phyloP scores from a whole-genome alignment of 192 early-diverging fungal species.

The Allomyces javanicus region DNA sequence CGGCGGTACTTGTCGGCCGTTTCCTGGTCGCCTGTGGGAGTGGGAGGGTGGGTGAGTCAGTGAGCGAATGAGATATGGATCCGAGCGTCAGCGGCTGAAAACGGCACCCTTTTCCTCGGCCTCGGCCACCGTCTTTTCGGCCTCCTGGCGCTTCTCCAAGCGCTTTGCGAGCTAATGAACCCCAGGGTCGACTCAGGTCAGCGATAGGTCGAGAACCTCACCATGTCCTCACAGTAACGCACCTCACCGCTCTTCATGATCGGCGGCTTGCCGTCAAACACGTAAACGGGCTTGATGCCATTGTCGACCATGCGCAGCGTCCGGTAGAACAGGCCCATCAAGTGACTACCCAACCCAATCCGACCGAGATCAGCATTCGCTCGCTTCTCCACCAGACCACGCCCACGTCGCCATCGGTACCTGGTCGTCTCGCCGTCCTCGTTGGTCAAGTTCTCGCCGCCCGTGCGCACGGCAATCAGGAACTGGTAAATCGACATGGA shows the following conservation, averaged over 20 bases:
- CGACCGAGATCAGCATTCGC: background rate
- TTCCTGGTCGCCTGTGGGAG: conserved; percentile 38
- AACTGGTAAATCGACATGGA: conserved; percentile 98
- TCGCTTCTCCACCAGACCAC: background rate
- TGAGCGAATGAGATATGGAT: background rate
- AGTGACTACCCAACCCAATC: conserved; percentile 42
- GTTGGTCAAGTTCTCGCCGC: conserved; percentile 76
- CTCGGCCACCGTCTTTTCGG: conserved; percentile 41
- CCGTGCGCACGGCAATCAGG: conserved; percentile 81
- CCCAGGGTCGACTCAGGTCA: background rate
- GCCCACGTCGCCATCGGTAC: conserved; percentile 11
- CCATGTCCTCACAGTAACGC: background rate
- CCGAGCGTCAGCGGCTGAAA: background rate
- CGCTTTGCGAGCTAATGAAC: conserved; percentile 43
- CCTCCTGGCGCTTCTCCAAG: conserved; percentile 47
- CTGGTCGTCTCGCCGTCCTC: conserved; percentile 80
- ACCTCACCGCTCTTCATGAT: conserved; percentile 77
- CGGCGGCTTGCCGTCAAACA: conserved; percentile 97
- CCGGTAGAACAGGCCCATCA: conserved; percentile 92
- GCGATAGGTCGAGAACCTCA: conserved; percentile 1
- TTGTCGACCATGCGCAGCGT: conserved; percentile 91
- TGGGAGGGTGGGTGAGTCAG: background rate
- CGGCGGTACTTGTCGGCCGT: conserved; percentile 71
- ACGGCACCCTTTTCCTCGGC: conserved; percentile 41
- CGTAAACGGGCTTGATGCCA: conserved; percentile 89